Evolutionary conservation across 225 moss, liverwort and hornwort genomes (phyloP), one percentile per base, ranked within the genome.

Genomic region (Neckera pumila): DNA sequence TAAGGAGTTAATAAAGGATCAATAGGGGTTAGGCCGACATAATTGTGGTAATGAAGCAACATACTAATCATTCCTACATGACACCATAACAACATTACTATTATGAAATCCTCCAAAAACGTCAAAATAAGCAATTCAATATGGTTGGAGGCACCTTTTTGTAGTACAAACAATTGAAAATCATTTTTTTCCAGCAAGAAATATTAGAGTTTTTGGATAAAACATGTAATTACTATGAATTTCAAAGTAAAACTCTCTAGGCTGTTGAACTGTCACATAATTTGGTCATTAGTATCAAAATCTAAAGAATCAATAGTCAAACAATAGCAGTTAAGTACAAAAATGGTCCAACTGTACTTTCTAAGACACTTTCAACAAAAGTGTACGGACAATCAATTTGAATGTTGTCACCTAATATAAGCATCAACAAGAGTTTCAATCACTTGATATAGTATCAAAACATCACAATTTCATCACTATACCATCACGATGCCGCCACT

Each of bases 1-100:
- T 40, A 27, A 1, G 2, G 27, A 0, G 8, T 45, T 47, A 12
- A 47, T 47, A 47, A 47, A 47, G 47, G 47, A 12, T 42, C 43
- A 16, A 30, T 28, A 73, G 28, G 6, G 0, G 3, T 73, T 45
- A 2, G 10, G 1, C 3, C 0, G 0, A 17, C 3, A 26, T 6
- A 72, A 16, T 43, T 1, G 1, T 27, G 1, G 5, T 16, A 72
- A 42, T 43, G 9, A 27, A 0, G 0, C 2, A 72, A 27, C 10
- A 27, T 27, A 42, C 42, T 43, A 72, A 5, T 72, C 9, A 42
- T 42, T 71, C 38, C n/a, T 42, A 40, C 0, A 9, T 70, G 0
- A 42, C 15, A 71, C 1, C 5, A 38, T 38, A 38, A 69, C 23
- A 67, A 34, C 36, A 66, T 7, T 2, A 2, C 3, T 27, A 27